Base-by-base conservation (phyloP, 208 protist genomes). In the Phytomonas francai region DNA sequence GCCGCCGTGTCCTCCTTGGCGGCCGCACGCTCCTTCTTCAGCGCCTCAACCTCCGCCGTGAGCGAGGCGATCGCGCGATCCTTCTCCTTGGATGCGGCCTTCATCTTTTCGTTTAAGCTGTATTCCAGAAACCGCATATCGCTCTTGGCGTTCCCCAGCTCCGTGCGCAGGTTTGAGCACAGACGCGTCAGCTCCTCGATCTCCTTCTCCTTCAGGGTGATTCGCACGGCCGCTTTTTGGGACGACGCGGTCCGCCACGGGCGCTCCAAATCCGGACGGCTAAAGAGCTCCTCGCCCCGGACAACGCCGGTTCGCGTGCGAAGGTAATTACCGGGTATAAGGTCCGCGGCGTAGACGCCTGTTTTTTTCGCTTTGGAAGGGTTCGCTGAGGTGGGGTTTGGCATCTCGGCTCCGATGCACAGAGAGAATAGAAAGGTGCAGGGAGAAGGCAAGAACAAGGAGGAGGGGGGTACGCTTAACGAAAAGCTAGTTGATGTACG, bases 131-230 rank as follows among this genome's bases (percentile, higher is more conserved):
- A 86, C 56, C 82, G 80, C n/a, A 77, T 65, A 63, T 94, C 87
- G 63, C 83, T 84, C 54, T 81, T 79, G 0, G 77, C 83, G 72
- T 92, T 96, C 51, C 87, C 83, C 0, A 96, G 78, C 60, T 96
- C 78, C 5, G 84, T 92, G 28, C 88, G 77, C 39, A 96, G 74
- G 45, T 70, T 77, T 0, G 87, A 92, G 71, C 84, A 94, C 70
- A 86, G 77, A 14, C 85, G 84, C 77, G 91, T 75, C n/a, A 93
- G 76, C 65, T 84, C 78, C 73, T 96, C 91, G 69, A 96, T 93
- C 65, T 96, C 91, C 62, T 92, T 83, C 57, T 96, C 88, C 76
- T 92, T 96, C 58, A 91, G 65, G 8, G 87, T 84, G 16, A 94
- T 72, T 11, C 62, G 59, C 3, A 66, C 75, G 4, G 84, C 78